These are phyloP conservation scores for Croton laevigatus DNA, from an alignment of 441 rosid genomes.

Conservation along the genomic window DNA sequence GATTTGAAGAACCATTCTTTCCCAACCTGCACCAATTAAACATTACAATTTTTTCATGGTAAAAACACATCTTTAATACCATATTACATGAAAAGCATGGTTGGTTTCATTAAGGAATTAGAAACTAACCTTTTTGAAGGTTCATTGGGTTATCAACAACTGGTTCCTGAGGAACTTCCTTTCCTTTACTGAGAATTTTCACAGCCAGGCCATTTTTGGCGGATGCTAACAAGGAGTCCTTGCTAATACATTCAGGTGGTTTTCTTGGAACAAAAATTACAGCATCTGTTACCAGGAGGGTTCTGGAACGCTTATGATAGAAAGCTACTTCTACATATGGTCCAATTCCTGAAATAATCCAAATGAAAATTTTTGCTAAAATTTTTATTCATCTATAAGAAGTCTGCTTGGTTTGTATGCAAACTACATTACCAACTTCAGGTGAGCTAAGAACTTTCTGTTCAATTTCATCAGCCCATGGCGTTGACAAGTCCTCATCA, in stretches of 20 bases:
- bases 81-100: constrained; percentile 12
- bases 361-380: constrained; percentile 7
- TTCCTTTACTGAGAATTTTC: constrained; percentile 88
- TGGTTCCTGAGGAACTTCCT: constrained; percentile 76
- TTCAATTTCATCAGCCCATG: constrained; percentile 90
- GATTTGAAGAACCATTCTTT: constrained; percentile 96
- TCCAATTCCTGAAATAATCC: constrained; percentile 66
- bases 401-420: constrained; percentile 16
- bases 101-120: constrained; percentile 10
- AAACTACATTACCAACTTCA: constrained; percentile 73
- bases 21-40: constrained; percentile 70
- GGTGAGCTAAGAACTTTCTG: constrained; percentile 94
- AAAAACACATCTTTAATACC: not conserved
- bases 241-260: constrained; percentile 83
- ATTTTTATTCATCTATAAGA: not conserved
- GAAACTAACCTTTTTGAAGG: constrained; percentile 69
- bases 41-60: constrained; percentile 12
- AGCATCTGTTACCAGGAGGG: constrained; percentile 85
- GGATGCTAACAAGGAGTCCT: constrained; percentile 74
- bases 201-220: constrained; percentile 96
- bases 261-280: constrained; percentile 77
- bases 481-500: constrained; percentile 71
- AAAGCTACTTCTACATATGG: constrained; percentile 95
- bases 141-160: constrained; percentile 65
- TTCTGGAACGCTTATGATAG: constrained; percentile 82